Base-by-base conservation (phyloP, 768 basidiomycete genomes). In the Lepiota venenata region DNA sequence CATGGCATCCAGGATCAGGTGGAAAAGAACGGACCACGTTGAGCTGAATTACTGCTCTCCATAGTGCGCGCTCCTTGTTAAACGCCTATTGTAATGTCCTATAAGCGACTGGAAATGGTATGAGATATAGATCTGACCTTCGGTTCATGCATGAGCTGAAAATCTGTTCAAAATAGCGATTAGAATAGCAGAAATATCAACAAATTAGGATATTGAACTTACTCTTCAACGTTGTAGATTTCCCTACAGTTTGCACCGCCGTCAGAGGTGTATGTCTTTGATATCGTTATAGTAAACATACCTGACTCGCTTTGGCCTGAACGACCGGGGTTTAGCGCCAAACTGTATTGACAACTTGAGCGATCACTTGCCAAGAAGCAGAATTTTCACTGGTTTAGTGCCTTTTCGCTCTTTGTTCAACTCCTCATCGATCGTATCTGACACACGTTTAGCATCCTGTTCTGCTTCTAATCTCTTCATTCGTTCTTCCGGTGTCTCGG, bases 241-340 rank as follows among this genome's bases (percentile, higher is more conserved):
- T 55, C 2, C 53, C 53, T 55, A 8, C 21, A 3, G 8, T 3
- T 36, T 21, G 14, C 32, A 32, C 9, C 10, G 8, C 9, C 9
- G 9, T 32, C 32, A 32, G 32, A 32, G 32, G 8, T 2, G 9
- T 8, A 32, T 32, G 9, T 9, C 32, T 8, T 32, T 32, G 32
- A 32, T 4, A 11, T 11, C 9, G 10, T 9, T 32, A 8, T 9
- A 32, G 32, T 32, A 8, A 32, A 64, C 79, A 51, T 69, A 88
- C 88, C 88, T 50, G 86, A 89, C 75, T 91, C 88, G 64, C 85
- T 88, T 71, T 91, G 89, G 16, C 88, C 88, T 85, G 48, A 35
- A 50, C 37, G 39, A 38, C 8, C 45, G 1, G 8, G 43, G 29
- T 18, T 53, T 16, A 52, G 16, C 27, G 25, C 22, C 9, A 35